Evolutionary conservation across 192 early-diverging fungal genomes (phyloP), one percentile per base, ranked within the genome.

Genomic region (Gigaspora rosea): DNA sequence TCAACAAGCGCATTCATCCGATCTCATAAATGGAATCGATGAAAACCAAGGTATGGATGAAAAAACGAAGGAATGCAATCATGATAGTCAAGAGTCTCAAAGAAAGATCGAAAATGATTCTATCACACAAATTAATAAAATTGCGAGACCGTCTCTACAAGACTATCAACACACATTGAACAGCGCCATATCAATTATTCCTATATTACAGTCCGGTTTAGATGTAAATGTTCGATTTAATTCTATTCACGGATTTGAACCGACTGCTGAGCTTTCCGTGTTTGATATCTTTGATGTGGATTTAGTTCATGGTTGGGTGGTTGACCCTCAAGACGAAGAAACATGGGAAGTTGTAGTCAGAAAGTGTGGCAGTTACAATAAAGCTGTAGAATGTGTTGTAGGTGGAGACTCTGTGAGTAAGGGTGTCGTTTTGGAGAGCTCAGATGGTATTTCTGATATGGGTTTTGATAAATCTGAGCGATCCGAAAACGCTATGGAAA

Each of bases 291-390:
- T 97, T 76, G 77, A 86, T 41, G 92, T 97, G 3, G 84, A 88
- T 20, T 79, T 97, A 9, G 93, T 94, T 56, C 96, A 97, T 82
- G 97, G 97, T 18, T 98, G 96, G 96, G 88, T 93, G 22, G 90
- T 88, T 27, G 92, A 93, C 66, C 87, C 90, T 0, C 76, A 85
- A 70, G 91, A 90, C 62, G 73, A 80, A 15, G 81, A 82, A 12
- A 84, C 92, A 6, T 89, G 89, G 67, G 80, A 78, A 8, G 76
- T 88, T 4, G 78, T 96, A 4, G 83, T 87, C 3, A 52, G 80
- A 8, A 78, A 87, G 68, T 84, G 84, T 67, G 86, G 86, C 16
- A 89, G 86, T 62, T 98, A 98, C 78, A 95, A 96, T 78, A 82
- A 80, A 16, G 88, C 93, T 0, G 94, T 95, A 0, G 95, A 97